phyloP scores from a whole-genome alignment of 2,329 filamentous ascomycete species.

The Alternaria incomplexa region DNA sequence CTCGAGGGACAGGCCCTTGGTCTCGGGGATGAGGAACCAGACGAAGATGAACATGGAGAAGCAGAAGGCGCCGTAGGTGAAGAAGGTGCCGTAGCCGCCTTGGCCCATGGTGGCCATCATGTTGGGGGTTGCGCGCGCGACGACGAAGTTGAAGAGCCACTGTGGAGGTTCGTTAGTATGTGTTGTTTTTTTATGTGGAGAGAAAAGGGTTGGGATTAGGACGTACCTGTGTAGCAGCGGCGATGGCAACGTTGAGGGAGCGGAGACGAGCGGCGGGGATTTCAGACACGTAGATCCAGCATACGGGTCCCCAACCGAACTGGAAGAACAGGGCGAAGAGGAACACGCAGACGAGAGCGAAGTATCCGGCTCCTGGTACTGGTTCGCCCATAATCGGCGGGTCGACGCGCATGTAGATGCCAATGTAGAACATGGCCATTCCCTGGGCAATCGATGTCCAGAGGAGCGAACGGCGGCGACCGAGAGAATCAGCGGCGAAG shows the following conservation, averaged over 20 bases:
- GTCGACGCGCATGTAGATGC: slow-evolving; percentile 70
- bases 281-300: slow-evolving; percentile 75
- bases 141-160: slow-evolving; percentile 77
- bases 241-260: slow-evolving; percentile 71
- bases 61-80: slow-evolving; percentile 72
- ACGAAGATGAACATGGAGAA: slow-evolving; percentile 70
- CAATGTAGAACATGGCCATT: slow-evolving; percentile 71
- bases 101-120: slow-evolving; percentile 66
- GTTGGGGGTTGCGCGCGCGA: slow-evolving; percentile 69
- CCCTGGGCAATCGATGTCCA: slow-evolving; percentile 70
- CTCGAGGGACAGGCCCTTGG: slow-evolving; percentile 69
- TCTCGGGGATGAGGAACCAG: slow-evolving; percentile 74
- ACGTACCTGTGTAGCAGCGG: slow-evolving; percentile 54
- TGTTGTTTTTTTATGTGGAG: not conserved
- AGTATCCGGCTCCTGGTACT: slow-evolving; percentile 71
- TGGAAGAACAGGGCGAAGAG: slow-evolving; percentile 72
- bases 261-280: slow-evolving; percentile 66
- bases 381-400: slow-evolving; percentile 61
- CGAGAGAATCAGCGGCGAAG: slow-evolving; percentile 72
- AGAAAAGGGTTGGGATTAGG: not conserved
- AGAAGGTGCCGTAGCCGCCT: slow-evolving; percentile 65
- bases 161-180: slow-evolving; percentile 55
- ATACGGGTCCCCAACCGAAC: slow-evolving; percentile 69
- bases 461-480: slow-evolving; percentile 66
- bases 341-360: slow-evolving; percentile 74